A percentile compares a stretch with the other conserved stretches of the same genome.
Evolutionary conservation across 192 early-diverging fungal genomes (phyloP).

Genomic region (Chytriomyces hyalinus): DNA sequence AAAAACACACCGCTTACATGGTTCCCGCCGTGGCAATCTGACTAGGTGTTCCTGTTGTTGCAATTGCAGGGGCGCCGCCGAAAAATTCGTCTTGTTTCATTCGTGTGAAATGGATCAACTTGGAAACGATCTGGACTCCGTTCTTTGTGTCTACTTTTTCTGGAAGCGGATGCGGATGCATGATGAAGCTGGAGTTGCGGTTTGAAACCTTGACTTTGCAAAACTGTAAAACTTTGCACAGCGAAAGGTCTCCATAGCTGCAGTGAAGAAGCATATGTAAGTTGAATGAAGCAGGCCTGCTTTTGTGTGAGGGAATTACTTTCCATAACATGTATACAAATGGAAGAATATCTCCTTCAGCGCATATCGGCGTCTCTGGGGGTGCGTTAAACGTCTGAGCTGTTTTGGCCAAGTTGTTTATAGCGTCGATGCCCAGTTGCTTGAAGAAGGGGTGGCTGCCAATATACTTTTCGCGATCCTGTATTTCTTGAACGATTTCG

Average conservation of each 20-base stretch:
- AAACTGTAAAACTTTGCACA: not conserved
- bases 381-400: not conserved
- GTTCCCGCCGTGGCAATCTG: constrained; percentile 7
- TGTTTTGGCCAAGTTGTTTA: constrained; percentile 1
- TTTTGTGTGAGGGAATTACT: not conserved
- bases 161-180: constrained; percentile 5
- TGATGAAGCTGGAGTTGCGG: not conserved
- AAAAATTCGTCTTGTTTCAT: not conserved
- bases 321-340: constrained; percentile 14
- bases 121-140: not conserved
- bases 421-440: not conserved
- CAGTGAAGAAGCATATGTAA: too few relatives aligned
- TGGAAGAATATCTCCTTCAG: constrained; percentile 13
- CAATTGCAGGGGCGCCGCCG: constrained; percentile 5
- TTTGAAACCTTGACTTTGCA: not conserved
- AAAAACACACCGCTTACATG: not conserved
- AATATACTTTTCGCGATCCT: constrained; percentile 14
- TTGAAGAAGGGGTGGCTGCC: constrained; percentile 10
- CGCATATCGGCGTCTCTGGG: not conserved
- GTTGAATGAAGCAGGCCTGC: not conserved
- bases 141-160: not conserved
- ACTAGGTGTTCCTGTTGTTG: not conserved
- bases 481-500: constrained; percentile 10
- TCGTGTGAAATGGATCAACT: not conserved
- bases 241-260: constrained; percentile 1